Percentiles rank a stretch among this genome's conserved stretches.
phyloP scores from a whole-genome alignment of 768 basidiomycete species.

The Mycena rosella region DNA sequence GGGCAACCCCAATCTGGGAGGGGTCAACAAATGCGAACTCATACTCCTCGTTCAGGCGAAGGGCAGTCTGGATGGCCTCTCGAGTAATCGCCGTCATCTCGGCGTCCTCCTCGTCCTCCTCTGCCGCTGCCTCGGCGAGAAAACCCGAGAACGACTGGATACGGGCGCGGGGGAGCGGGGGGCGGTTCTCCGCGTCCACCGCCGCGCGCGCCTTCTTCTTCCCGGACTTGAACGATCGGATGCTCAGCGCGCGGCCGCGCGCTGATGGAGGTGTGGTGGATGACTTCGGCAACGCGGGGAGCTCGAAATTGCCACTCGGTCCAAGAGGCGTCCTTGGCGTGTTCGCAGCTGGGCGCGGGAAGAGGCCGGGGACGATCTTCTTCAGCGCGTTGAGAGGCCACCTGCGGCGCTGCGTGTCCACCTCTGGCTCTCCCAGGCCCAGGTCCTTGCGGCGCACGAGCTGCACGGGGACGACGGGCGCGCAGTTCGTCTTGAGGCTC shows the following conservation, averaged over 20 bases:
- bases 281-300: no score
- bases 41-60: constrained; percentile 1
- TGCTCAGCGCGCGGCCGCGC: constrained; percentile 17
- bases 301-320: background rate
- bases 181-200: background rate
- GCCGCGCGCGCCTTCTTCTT: constrained; percentile 1
- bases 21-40: background rate
- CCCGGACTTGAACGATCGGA: constrained; percentile 16
- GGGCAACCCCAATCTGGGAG: background rate
- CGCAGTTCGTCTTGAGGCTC: constrained; percentile 7
- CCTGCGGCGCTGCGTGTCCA: background rate
- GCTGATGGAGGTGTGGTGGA: background rate
- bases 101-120: constrained; percentile 21
- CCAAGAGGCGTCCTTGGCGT: background rate
- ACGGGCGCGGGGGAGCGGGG: background rate
- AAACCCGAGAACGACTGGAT: constrained; percentile 23
- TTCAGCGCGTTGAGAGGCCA: background rate
- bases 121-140: constrained; percentile 1
- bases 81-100: background rate
- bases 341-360: constrained; percentile 1
- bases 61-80: background rate
- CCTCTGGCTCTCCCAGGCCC: background rate
- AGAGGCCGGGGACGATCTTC: constrained; percentile 17
- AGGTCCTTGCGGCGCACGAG: background rate
- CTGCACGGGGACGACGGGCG: background rate